phyloP scores from a whole-genome alignment of 768 basidiomycete genomes.

The Albatrellus ellisii region DNA sequence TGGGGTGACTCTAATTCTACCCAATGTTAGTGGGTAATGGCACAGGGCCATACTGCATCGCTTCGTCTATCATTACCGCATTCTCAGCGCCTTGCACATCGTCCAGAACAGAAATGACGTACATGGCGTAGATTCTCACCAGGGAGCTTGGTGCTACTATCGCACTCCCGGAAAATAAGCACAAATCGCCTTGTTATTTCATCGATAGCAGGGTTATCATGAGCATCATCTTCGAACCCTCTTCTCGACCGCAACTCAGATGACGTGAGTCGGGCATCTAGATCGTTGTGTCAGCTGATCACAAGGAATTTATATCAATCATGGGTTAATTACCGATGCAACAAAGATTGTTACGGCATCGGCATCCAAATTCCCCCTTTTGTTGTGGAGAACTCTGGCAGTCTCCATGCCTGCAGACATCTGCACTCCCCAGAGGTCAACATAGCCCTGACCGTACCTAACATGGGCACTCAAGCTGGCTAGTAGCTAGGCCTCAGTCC shows the following conservation, averaged over 20 bases:
- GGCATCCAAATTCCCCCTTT: conserved; percentile 30
- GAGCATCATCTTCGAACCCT: not conserved
- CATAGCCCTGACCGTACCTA: not conserved
- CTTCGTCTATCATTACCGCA: conserved; percentile 12
- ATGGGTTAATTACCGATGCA: conserved; percentile 26
- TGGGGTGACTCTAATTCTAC: too few species aligned
- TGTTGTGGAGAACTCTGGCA: conserved; percentile 25
- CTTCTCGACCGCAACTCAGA: not conserved
- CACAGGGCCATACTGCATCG: too few species aligned
- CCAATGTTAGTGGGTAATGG: too few species aligned
- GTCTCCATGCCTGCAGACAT: conserved; percentile 41
- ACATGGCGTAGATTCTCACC: conserved; percentile 5
- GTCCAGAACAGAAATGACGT: conserved; percentile 2
- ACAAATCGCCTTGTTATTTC: conserved; percentile 9
- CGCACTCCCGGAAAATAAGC: conserved; percentile 10
- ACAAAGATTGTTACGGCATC: conserved; percentile 36
- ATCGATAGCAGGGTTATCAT: not conserved
- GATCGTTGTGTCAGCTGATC: not conserved
- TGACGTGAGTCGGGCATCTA: conserved; percentile 9
- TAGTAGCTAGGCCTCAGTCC: too few species aligned
- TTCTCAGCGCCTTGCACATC: not conserved
- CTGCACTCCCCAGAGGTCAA: conserved; percentile 29
- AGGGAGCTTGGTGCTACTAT: conserved; percentile 3
- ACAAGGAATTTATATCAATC: not conserved
- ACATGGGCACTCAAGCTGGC: not conserved